Evolutionary conservation across 2,329 filamentous ascomycete genomes (phyloP).

Genomic region (Aspergillus sp.): DNA sequence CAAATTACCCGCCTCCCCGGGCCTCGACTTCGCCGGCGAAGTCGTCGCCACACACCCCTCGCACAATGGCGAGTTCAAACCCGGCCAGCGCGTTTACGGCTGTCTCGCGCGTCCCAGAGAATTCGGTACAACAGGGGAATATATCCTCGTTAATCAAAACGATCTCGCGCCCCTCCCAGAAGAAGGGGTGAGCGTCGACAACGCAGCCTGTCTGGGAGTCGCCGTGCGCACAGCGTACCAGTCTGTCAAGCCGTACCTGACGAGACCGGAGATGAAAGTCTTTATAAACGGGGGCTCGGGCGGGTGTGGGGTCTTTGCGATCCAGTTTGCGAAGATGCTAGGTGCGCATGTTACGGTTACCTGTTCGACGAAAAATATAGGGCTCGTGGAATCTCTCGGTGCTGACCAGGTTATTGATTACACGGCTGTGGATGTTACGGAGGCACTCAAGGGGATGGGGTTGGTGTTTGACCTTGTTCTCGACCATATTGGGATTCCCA

Average conservation of each 20-base stretch:
- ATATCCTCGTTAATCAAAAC: constrained; percentile 34
- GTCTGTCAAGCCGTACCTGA: constrained; percentile 47
- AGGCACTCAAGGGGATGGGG: constrained; percentile 48
- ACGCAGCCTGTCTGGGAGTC: constrained; percentile 47
- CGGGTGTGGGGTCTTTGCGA: constrained; percentile 59
- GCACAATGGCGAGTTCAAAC: constrained; percentile 28
- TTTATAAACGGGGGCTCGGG: constrained; percentile 67
- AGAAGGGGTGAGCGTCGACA: constrained; percentile 42
- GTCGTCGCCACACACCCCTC: constrained; percentile 39
- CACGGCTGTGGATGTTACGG: constrained; percentile 49
- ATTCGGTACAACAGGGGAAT: constrained; percentile 49
- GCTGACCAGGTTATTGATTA: constrained; percentile 67
- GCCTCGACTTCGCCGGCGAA: constrained; percentile 52
- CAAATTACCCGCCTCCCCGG: constrained; percentile 47
- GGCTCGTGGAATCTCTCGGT: constrained; percentile 58
- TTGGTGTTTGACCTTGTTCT: constrained; percentile 54
- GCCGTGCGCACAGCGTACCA: constrained; percentile 52
- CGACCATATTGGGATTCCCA: constrained; percentile 57
- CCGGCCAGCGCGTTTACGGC: constrained; percentile 51
- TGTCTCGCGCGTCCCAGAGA: constrained; percentile 26
- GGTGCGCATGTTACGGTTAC: constrained; percentile 60
- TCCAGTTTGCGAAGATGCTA: constrained; percentile 63
- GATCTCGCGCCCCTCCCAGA: constrained; percentile 43
- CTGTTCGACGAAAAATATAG: constrained; percentile 59
- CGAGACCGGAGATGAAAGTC: constrained; percentile 49